Percentiles rank a stretch among this genome's conserved stretches.
These are phyloP conservation scores for Amylostereum areolatum DNA, from an alignment of 1,284 basidiomycete species.

Conservation along the genomic window DNA sequence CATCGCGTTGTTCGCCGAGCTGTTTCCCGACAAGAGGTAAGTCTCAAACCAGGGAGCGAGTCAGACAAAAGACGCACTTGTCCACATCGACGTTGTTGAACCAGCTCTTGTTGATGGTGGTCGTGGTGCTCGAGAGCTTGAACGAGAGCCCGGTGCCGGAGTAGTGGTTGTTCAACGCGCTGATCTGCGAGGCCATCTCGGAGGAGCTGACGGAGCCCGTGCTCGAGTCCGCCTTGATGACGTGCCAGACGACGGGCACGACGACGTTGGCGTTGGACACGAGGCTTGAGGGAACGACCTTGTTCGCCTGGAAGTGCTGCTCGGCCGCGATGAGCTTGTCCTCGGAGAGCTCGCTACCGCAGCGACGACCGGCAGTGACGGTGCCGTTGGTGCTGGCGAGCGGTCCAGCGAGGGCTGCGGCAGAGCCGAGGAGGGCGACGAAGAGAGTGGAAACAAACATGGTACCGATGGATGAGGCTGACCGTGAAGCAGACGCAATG, in stretches of 20 bases:
- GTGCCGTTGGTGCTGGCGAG: slow-evolving; percentile 4
- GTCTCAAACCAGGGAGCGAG: not conserved
- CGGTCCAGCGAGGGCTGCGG: slow-evolving; percentile 11
- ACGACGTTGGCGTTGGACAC: slow-evolving; percentile 25
- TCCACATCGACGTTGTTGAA: slow-evolving; percentile 38
- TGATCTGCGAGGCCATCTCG: slow-evolving; percentile 35
- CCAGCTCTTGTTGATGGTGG: slow-evolving; percentile 42
- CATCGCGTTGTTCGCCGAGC: slow-evolving; percentile 40
- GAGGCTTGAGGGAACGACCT: slow-evolving; percentile 23
- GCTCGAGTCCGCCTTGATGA: slow-evolving; percentile 30
- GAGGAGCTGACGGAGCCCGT: slow-evolving; percentile 26
- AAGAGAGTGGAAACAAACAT: slow-evolving; percentile 16
- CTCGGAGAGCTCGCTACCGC: slow-evolving; percentile 31
- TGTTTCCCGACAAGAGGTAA: not conserved
- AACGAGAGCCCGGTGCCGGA: slow-evolving; percentile 35
- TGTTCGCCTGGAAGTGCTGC: slow-evolving; percentile 36
- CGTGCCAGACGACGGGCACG: slow-evolving; percentile 40
- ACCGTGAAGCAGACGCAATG: too few relatives aligned
- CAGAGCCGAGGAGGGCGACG: slow-evolving; percentile 12
- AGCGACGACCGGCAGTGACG: slow-evolving; percentile 19
- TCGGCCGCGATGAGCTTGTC: slow-evolving; percentile 31
- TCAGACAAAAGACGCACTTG: slow-evolving; percentile 4
- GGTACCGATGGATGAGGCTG: not conserved
- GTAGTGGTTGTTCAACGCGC: slow-evolving; percentile 42
- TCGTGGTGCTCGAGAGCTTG: slow-evolving; percentile 35